Percentiles rank a stretch among this genome's conserved stretches.
Evolutionary conservation across 2,329 filamentous ascomycete genomes (phyloP).

Genomic region (Myriosclerotinia scirpicola): DNA sequence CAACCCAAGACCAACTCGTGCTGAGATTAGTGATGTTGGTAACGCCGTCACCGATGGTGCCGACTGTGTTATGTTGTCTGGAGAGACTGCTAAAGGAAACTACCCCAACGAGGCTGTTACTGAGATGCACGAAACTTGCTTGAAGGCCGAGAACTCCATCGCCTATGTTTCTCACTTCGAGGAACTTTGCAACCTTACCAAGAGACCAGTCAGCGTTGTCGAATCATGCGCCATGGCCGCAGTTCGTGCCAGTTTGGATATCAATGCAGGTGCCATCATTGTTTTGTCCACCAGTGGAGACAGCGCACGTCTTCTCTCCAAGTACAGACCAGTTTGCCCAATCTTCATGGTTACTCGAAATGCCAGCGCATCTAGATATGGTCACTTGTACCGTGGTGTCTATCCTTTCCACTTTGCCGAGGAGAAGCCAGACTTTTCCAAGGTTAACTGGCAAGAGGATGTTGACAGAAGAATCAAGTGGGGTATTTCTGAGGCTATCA

Average conservation of each 20-base stretch:
- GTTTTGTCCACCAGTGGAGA: constrained; percentile 94
- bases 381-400: constrained; percentile 94
- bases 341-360: constrained; percentile 99
- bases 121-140: constrained; percentile 98
- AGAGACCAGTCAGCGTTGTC: constrained; percentile 80
- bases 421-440: constrained; percentile 89
- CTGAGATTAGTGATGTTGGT: constrained; percentile 97
- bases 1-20: constrained; percentile 96
- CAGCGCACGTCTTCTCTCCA: constrained; percentile 92
- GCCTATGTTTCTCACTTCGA: constrained; percentile 97
- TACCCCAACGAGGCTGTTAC: constrained; percentile 90
- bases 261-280: constrained; percentile 94
- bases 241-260: constrained; percentile 90
- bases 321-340: constrained; percentile 97
- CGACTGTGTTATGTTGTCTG: constrained; percentile 99
- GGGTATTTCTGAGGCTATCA: constrained; percentile 84
- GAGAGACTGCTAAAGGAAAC: constrained; percentile 96
- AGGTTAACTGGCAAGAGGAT: constrained; percentile 97
- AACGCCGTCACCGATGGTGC: constrained; percentile 97
- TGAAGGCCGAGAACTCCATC: constrained; percentile 95
- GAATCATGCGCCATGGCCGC: constrained; percentile 98
- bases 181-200: constrained; percentile 81
- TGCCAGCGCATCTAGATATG: constrained; percentile 79
- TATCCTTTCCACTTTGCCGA: constrained; percentile 96
- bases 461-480: constrained; percentile 97